Percentiles rank a stretch among this genome's conserved stretches.
Evolutionary conservation across 768 basidiomycete genomes (phyloP).

Genomic region (Leccinum ochraceum): DNA sequence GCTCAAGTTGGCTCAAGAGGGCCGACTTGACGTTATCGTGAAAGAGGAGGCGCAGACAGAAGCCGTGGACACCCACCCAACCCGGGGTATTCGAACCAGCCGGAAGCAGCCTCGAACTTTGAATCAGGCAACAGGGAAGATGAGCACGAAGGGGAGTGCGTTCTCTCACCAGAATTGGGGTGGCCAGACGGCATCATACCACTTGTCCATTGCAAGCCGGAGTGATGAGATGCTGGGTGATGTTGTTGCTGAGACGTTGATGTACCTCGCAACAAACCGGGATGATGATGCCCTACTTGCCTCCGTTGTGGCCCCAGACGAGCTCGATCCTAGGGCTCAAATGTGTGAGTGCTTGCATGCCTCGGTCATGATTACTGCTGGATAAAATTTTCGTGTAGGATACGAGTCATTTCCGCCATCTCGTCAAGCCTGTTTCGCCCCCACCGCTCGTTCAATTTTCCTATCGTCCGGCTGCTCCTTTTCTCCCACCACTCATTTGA

Average conservation of each 20-base stretch:
- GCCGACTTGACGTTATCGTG: neutral
- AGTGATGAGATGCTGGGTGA: neutral
- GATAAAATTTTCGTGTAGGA: neutral
- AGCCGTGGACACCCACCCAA: neutral
- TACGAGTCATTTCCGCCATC: neutral
- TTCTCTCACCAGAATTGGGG: neutral
- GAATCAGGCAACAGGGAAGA: neutral
- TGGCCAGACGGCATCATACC: neutral
- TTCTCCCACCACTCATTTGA: too few relatives aligned
- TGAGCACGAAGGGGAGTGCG: neutral
- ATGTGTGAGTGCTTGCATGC: neutral
- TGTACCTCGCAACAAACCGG: neutral
- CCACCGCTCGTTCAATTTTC: neutral
- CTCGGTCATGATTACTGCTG: neutral
- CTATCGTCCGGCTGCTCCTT: too few relatives aligned
- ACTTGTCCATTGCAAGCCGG: neutral
- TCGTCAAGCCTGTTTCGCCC: neutral
- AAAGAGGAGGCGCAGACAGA: neutral
- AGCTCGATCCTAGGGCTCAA: neutral
- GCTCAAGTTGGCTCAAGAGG: neutral
- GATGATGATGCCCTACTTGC: neutral
- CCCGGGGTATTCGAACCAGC: neutral
- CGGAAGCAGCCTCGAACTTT: neutral
- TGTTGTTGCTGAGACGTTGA: neutral
- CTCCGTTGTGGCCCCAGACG: neutral